Evolutionary conservation across 169 alveolate species (phyloP).

Genomic region (Condylostoma magnum): DNA sequence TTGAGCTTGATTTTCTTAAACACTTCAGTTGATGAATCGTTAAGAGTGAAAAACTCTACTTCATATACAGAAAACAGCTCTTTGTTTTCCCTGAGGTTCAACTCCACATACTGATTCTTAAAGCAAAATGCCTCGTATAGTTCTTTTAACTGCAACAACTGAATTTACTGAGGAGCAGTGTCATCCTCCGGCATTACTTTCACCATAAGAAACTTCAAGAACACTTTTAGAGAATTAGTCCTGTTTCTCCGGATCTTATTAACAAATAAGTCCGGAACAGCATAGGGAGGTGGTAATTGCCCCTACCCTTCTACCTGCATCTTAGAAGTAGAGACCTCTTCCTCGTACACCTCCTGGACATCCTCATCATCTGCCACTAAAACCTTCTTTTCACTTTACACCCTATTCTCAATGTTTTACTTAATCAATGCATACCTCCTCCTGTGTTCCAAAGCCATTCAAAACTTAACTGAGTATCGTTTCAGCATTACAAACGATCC

Average conservation of each 20-base stretch:
- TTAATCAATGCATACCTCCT: not conserved
- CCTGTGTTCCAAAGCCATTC: not conserved
- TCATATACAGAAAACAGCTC: not conserved
- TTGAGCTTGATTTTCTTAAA: not conserved
- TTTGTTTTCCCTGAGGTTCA: not conserved
- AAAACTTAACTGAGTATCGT: not conserved
- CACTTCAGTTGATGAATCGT: conserved; percentile 2
- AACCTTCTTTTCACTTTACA: not conserved
- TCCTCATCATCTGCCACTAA: not conserved
- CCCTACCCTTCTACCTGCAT: not conserved
- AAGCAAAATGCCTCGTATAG: not conserved
- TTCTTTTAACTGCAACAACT: not conserved
- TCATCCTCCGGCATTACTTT: not conserved
- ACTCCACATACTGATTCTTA: not conserved
- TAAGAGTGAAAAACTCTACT: not conserved
- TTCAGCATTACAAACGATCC: not conserved
- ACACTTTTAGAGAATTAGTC: not conserved
- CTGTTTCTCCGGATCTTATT: not conserved
- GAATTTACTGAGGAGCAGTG: not conserved
- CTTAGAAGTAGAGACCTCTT: not conserved
- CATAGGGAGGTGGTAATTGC: conserved; percentile 10
- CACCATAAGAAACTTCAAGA: not conserved
- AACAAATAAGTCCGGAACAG: conserved; percentile 10
- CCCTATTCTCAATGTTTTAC: not conserved
- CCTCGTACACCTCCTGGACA: not conserved